Evolutionary conservation across 305 asterid genomes (phyloP).

Genomic region (Solanum hybrid): DNA sequence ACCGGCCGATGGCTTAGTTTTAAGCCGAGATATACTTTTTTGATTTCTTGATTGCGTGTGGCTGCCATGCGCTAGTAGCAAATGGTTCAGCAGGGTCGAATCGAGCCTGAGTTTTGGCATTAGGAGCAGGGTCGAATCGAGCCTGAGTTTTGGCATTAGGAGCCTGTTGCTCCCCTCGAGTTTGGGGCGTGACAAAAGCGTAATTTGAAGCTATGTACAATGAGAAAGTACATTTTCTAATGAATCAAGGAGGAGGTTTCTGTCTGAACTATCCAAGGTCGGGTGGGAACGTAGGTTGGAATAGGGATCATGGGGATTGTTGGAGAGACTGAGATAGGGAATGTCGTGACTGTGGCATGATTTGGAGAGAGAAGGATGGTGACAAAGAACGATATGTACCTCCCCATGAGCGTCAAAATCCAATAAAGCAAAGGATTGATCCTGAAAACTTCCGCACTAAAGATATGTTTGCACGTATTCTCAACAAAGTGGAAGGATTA

Average conservation of each 20-base stretch:
- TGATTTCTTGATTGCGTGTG: no score
- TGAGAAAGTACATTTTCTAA: neutral
- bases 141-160: no score
- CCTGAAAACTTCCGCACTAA: neutral
- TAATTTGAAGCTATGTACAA: neutral
- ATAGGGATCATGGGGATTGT: no score
- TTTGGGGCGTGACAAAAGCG: no score
- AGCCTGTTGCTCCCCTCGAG: no score
- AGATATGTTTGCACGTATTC: neutral
- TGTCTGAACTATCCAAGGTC: neutral
- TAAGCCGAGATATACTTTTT: no score
- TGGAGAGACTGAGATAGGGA: neutral
- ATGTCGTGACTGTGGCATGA: neutral
- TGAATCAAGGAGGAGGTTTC: neutral
- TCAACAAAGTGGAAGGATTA: neutral
- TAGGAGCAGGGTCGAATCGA: no score
- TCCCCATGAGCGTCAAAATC: neutral
- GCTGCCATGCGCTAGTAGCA: no score
- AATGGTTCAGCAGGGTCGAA: no score
- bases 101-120: no score
- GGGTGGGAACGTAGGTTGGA: neutral
- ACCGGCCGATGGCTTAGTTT: no score
- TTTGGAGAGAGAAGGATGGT: neutral
- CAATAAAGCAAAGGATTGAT: neutral
- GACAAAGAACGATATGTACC: neutral